These are phyloP conservation scores for Rhodotorula sp. DNA, from an alignment of 1,284 basidiomycete species.

Conservation along the genomic window DNA sequence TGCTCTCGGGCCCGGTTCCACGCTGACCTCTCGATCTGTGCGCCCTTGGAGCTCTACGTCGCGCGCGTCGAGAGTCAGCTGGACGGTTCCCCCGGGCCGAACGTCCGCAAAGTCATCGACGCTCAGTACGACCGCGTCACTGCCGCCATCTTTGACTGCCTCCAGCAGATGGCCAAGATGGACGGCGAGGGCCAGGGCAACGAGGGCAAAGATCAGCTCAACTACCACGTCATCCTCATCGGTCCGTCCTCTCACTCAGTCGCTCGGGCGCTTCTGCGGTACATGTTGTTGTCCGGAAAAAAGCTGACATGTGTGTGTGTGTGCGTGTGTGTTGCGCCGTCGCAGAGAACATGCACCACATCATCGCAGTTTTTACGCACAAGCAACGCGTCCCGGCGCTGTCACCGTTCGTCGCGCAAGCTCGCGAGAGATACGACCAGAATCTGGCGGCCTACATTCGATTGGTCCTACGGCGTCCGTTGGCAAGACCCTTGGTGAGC, in stretches of 20 bases:
- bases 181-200: slow-evolving; percentile 56
- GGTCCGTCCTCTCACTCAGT: slow-evolving; percentile 58
- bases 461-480: slow-evolving; percentile 78
- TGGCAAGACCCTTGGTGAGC: slow-evolving; percentile 81
- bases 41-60: slow-evolving; percentile 60
- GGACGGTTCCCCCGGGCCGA: slow-evolving; percentile 69
- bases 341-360: slow-evolving; percentile 93
- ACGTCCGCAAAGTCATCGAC: slow-evolving; percentile 76
- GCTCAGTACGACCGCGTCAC: slow-evolving; percentile 83
- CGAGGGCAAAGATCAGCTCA: slow-evolving; percentile 80
- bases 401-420: slow-evolving; percentile 65
- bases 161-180: slow-evolving; percentile 92
- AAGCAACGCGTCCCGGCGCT: slow-evolving; percentile 51
- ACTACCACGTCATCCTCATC: slow-evolving; percentile 92
- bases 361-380: slow-evolving; percentile 57
- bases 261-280: too few relatives aligned
- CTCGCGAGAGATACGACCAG: slow-evolving; percentile 81
- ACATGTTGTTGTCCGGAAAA: too few relatives aligned
- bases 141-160: slow-evolving; percentile 80
- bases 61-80: slow-evolving; percentile 81
- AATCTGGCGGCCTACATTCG: slow-evolving; percentile 82
- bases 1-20: too few relatives aligned
- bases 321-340: not conserved
- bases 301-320: not conserved
- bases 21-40: not conserved